Percentiles rank a stretch among this genome's conserved stretches.
Evolutionary conservation across 2,329 filamentous ascomycete genomes (phyloP).

Genomic region (Talaromyces sp.): DNA sequence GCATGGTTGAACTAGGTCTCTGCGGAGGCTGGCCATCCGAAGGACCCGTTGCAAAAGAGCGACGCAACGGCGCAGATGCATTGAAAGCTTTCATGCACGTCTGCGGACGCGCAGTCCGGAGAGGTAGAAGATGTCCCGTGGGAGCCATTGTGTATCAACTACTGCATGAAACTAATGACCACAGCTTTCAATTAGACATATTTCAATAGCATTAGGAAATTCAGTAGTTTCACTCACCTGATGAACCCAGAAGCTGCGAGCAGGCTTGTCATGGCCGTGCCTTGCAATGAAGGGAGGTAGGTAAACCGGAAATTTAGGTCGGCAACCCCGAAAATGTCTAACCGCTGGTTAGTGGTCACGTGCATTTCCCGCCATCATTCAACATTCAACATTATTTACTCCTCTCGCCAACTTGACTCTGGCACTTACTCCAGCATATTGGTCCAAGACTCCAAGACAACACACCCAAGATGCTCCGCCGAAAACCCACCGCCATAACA

Average conservation of each 20-base stretch:
- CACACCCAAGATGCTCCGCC: conserved; percentile 41
- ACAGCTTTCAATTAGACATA: background rate
- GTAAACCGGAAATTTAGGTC: background rate
- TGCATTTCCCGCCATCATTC: background rate
- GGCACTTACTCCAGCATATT: too few species aligned
- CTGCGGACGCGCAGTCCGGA: background rate
- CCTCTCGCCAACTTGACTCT: background rate
- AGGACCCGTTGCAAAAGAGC: conserved; percentile 1
- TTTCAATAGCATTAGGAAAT: background rate
- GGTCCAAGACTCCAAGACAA: background rate
- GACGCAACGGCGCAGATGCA: conserved; percentile 1
- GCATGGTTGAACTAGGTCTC: background rate
- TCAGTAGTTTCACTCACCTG: background rate
- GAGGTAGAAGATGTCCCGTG: conserved; percentile 1
- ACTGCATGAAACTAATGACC: background rate
- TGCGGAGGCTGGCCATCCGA: background rate
- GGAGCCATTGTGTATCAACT: conserved; percentile 2
- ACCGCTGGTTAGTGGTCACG: background rate
- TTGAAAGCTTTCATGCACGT: background rate
- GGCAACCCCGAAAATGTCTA: background rate
- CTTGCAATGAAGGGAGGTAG: background rate
- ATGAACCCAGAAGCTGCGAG: background rate
- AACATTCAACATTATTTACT: background rate
- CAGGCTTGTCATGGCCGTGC: background rate
- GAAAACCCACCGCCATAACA: conserved; percentile 48